Percentiles rank a stretch among this genome's conserved stretches.
Evolutionary conservation across 306 rosid species (phyloP).

Genomic region (Cajanus cajan): DNA sequence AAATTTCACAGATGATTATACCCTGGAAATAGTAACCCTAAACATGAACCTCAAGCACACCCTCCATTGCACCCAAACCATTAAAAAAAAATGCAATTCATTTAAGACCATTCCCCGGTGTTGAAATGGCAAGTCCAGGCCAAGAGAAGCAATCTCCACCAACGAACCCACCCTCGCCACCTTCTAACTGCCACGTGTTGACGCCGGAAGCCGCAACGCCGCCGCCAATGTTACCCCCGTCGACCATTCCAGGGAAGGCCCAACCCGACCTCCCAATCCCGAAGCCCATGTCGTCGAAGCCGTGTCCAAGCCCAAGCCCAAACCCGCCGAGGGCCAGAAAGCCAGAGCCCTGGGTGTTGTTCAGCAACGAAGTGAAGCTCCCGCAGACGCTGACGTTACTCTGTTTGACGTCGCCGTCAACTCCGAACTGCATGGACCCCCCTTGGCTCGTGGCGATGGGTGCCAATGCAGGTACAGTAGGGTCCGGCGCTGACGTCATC

Average conservation of each 20-base stretch:
- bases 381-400: constrained; percentile 41
- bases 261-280: constrained; percentile 63
- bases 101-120: constrained; percentile 79
- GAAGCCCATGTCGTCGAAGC: constrained; percentile 70
- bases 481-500: constrained; percentile 25
- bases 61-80: constrained; percentile 8
- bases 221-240: constrained; percentile 32
- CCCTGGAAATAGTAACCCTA: constrained; percentile 27
- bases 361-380: constrained; percentile 74
- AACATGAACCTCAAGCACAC: constrained; percentile 20
- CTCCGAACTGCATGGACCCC: constrained; percentile 35
- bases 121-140: constrained; percentile 89
- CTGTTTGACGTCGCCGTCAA: constrained; percentile 44
- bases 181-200: constrained; percentile 76
- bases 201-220: constrained; percentile 34
- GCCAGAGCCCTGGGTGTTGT: constrained; percentile 60
- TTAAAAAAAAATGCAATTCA: constrained; percentile 26
- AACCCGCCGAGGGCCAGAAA: constrained; percentile 78
- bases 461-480: constrained; percentile 34
- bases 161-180: constrained; percentile 58
- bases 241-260: constrained; percentile 63
- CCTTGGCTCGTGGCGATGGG: constrained; percentile 36
- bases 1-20: constrained; percentile 28
- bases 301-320: constrained; percentile 71
- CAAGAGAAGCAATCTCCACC: constrained; percentile 81